These are phyloP conservation scores for Penicillium atrosanguineum DNA, from an alignment of 495 filamentous ascomycete genomes.

Conservation along the genomic window DNA sequence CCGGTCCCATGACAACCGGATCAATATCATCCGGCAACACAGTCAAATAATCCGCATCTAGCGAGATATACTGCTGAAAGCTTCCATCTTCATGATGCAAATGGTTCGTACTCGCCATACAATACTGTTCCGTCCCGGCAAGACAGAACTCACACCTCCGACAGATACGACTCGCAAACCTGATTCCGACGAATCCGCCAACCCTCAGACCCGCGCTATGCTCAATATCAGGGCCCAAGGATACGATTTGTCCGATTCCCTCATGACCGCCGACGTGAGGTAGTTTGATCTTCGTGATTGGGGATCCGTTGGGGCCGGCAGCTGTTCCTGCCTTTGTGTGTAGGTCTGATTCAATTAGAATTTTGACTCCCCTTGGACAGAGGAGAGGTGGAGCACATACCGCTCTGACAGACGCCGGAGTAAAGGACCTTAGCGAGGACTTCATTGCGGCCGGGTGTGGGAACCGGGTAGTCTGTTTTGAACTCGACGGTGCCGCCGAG, in stretches of 20 bases:
- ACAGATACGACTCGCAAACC: constrained; percentile 46
- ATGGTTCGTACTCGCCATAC: constrained; percentile 44
- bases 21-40: constrained; percentile 46
- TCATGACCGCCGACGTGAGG: constrained; percentile 52
- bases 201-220: constrained; percentile 31
- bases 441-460: constrained; percentile 41
- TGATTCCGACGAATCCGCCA: constrained; percentile 45
- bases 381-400: constrained; percentile 19
- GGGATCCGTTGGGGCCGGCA: constrained; percentile 39
- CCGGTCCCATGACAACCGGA: constrained; percentile 40
- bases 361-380: background rate
- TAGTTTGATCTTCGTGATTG: constrained; percentile 48
- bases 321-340: constrained; percentile 48
- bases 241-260: constrained; percentile 44
- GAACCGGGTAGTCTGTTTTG: constrained; percentile 46
- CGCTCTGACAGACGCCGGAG: constrained; percentile 49
- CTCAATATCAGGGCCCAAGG: constrained; percentile 33
- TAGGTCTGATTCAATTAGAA: constrained; percentile 30
- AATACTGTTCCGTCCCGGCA: constrained; percentile 46
- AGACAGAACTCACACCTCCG: constrained; percentile 49
- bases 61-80: constrained; percentile 46
- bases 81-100: constrained; percentile 50
- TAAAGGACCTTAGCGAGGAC: constrained; percentile 51
- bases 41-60: constrained; percentile 47
- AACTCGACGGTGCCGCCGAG: constrained; percentile 47